These are phyloP conservation scores for Candida stauntonica DNA, from an alignment of 805 yeast species.

Conservation along the genomic window DNA sequence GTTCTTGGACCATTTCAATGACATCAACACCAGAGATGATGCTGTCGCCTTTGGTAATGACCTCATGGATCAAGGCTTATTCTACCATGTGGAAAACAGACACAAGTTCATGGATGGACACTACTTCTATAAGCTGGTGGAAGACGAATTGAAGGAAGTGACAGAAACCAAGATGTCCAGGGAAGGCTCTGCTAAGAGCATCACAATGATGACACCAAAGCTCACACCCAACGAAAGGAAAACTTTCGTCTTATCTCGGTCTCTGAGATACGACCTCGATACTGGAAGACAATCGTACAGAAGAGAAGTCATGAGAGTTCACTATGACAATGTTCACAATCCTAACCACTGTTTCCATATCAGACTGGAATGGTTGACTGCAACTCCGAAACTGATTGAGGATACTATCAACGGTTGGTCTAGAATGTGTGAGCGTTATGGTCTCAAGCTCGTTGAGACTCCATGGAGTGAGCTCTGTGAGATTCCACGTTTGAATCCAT, in stretches of 20 bases:
- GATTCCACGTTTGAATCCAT: constrained; percentile 74
- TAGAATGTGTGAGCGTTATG: constrained; percentile 80
- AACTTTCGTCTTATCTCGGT: constrained; percentile 58
- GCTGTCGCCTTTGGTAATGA: constrained; percentile 78
- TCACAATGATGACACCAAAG: background rate
- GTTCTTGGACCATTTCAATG: constrained; percentile 74
- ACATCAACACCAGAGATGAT: constrained; percentile 75
- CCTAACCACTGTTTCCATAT: constrained; percentile 94
- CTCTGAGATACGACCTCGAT: constrained; percentile 70
- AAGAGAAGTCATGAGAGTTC: constrained; percentile 75
- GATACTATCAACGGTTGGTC: constrained; percentile 76
- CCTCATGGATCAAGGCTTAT: constrained; percentile 66
- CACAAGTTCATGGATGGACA: constrained; percentile 91
- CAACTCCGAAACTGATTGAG: constrained; percentile 81
- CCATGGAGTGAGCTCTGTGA: constrained; percentile 87
- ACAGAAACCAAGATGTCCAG: constrained; percentile 8
- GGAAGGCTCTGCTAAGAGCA: constrained; percentile 2
- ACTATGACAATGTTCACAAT: constrained; percentile 87
- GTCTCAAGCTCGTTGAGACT: constrained; percentile 75
- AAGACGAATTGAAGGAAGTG: constrained; percentile 11
- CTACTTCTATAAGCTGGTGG: constrained; percentile 56
- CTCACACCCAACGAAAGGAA: constrained; percentile 14
- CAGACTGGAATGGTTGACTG: constrained; percentile 86
- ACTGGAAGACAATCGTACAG: constrained; percentile 66
- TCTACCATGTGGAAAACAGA: constrained; percentile 76